Percentiles rank a stretch among this genome's conserved stretches.
Conservation (phyloP, 768 basidiomycete genomes). For the Pleurotus eryngii region DNA sequence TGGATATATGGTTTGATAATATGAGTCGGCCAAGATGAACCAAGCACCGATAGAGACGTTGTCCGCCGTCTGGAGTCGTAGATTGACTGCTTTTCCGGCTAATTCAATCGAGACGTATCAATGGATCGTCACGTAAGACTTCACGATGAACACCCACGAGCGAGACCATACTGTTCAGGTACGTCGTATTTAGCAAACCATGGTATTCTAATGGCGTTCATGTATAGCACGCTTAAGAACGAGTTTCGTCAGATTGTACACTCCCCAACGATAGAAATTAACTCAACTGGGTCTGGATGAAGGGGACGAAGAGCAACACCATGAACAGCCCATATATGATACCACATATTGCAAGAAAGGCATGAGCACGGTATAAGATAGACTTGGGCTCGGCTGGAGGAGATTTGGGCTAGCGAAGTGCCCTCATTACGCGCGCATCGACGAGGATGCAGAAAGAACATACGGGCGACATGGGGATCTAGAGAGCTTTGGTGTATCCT, state of each 20-base stretch:
- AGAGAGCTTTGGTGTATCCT: too few species aligned
- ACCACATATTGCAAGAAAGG: constrained; percentile 41
- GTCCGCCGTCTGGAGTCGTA: constrained; percentile 70
- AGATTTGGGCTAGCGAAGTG: neutral
- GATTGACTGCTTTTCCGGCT: constrained; percentile 79
- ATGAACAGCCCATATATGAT: constrained; percentile 53
- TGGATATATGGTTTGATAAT: constrained; percentile 41
- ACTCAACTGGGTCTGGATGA: constrained; percentile 68
- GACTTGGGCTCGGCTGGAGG: neutral
- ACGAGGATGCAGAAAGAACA: too few species aligned
- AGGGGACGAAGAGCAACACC: constrained; percentile 54
- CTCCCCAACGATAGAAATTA: neutral
- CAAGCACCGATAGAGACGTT: constrained; percentile 81
- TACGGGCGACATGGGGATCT: too few species aligned
- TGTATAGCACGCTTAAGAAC: constrained; percentile 41
- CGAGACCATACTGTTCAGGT: constrained; percentile 79
- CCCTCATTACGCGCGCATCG: too few species aligned
- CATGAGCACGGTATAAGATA: constrained; percentile 16
- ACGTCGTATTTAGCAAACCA: constrained; percentile 56
- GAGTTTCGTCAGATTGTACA: constrained; percentile 1
- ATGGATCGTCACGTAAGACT: neutral
- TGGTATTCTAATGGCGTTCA: constrained; percentile 66
- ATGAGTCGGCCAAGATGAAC: constrained; percentile 71
- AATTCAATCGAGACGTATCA: neutral
- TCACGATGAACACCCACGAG: constrained; percentile 47